Conservation (phyloP, 164 flowering plant genomes). For the Annona squamosa region DNA sequence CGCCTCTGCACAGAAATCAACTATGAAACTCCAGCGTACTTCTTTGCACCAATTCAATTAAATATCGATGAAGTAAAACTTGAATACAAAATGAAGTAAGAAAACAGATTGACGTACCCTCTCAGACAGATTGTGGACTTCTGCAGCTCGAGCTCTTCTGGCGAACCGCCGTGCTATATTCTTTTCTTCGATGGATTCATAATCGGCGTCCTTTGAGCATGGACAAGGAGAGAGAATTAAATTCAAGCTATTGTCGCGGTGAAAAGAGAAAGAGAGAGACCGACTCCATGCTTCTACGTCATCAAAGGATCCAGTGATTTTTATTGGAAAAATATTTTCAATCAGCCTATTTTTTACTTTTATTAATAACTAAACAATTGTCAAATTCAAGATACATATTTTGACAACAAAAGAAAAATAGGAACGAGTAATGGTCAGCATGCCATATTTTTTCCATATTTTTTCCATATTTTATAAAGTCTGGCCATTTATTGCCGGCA, state of each 20-base stretch:
- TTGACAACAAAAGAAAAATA: too few relatives aligned
- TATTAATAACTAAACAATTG: too few relatives aligned
- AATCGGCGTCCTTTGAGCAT: slow-evolving; percentile 49
- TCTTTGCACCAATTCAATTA: not conserved
- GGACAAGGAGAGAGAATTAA: not conserved
- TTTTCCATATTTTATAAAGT: too few relatives aligned
- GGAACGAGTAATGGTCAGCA: too few relatives aligned
- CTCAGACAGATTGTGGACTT: slow-evolving; percentile 92
- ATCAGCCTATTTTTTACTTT: too few relatives aligned
- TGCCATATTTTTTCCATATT: too few relatives aligned
- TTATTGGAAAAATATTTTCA: too few relatives aligned
- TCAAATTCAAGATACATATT: too few relatives aligned
- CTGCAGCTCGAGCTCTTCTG: slow-evolving; percentile 88
- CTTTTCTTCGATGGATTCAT: slow-evolving; percentile 47
- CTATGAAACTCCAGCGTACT: not conserved
- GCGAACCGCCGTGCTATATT: slow-evolving; percentile 51
- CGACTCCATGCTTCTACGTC: too few relatives aligned
- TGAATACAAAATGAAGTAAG: not conserved
- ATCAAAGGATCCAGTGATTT: too few relatives aligned
- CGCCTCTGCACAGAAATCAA: slow-evolving; percentile 51
- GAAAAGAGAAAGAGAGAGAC: not conserved
- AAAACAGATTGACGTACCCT: slow-evolving; percentile 45
- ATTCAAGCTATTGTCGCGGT: not conserved
- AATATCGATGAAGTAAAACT: not conserved
- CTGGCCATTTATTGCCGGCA: too few relatives aligned